phyloP scores from a whole-genome alignment of 2,329 filamentous ascomycete genomes.

The Colletotrichum endophyticum region DNA sequence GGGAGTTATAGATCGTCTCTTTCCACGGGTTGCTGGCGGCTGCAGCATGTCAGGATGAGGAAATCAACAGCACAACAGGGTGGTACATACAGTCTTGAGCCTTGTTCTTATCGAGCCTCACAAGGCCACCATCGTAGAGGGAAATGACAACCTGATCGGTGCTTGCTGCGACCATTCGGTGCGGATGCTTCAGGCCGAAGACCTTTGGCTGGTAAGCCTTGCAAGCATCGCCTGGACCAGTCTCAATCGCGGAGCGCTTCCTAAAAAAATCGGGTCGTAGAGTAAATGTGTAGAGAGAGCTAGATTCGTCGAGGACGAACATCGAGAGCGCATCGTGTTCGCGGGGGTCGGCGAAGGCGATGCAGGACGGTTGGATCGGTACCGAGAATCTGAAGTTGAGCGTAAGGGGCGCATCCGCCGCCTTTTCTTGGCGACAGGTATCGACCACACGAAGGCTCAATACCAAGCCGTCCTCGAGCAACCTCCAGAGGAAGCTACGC shows the following conservation, averaged over 20 bases:
- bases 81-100: constrained; percentile 48
- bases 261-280: constrained; percentile 84
- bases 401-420: constrained; percentile 74
- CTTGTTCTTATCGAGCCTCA: constrained; percentile 69
- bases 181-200: constrained; percentile 78
- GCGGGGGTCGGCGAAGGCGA: constrained; percentile 81
- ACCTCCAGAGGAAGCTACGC: constrained; percentile 87
- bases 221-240: constrained; percentile 76
- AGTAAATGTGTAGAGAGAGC: constrained; percentile 83
- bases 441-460: constrained; percentile 87
- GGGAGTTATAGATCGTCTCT: constrained; percentile 75
- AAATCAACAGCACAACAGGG: not conserved
- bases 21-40: constrained; percentile 59
- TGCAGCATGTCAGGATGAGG: constrained; percentile 27
- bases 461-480: constrained; percentile 79
- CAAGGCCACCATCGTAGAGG: constrained; percentile 78
- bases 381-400: constrained; percentile 80
- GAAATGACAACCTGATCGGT: constrained; percentile 79
- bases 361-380: constrained; percentile 75
- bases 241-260: constrained; percentile 70
- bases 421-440: constrained; percentile 70
- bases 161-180: constrained; percentile 78
- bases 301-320: constrained; percentile 80
- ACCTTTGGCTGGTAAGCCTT: constrained; percentile 76
- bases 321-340: constrained; percentile 80